Conservation (phyloP, 805 yeast genomes). For the Yarrowia bubula region DNA sequence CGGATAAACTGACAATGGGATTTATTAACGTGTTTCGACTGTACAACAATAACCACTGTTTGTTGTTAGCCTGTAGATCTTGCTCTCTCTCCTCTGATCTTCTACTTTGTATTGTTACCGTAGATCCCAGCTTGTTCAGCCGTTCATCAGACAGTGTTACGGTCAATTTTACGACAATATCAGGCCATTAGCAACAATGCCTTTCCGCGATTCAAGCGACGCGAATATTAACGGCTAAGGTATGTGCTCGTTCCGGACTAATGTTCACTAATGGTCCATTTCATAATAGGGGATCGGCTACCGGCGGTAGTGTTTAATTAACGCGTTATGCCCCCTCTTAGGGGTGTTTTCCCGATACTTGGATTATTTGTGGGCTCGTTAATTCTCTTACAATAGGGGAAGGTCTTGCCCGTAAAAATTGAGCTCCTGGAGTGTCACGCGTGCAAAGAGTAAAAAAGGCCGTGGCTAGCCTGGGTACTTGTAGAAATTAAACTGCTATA, state of each 20-base stretch:
- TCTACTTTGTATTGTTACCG: background rate
- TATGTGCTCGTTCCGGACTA: background rate
- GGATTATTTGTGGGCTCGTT: too few species aligned
- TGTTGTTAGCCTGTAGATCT: background rate
- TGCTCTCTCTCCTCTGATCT: background rate
- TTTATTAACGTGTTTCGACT: background rate
- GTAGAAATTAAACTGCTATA: too few species aligned
- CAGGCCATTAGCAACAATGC: background rate
- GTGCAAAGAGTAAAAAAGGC: too few species aligned
- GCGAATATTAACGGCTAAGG: background rate
- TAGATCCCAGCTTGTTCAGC: background rate
- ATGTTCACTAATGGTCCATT: background rate
- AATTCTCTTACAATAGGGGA: too few species aligned
- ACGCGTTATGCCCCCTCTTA: too few species aligned
- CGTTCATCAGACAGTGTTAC: background rate
- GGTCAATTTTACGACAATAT: slow-evolving; percentile 1
- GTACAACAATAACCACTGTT: slow-evolving; percentile 1
- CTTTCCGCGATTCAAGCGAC: background rate
- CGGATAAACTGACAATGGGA: background rate
- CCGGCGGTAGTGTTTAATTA: too few species aligned
- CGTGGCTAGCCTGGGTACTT: too few species aligned
- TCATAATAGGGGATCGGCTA: too few species aligned
- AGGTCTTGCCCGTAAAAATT: too few species aligned
- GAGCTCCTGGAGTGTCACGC: too few species aligned
- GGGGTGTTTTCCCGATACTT: too few species aligned